Conservation (phyloP, 768 basidiomycete species). For the Flagelloscypha sp. region DNA sequence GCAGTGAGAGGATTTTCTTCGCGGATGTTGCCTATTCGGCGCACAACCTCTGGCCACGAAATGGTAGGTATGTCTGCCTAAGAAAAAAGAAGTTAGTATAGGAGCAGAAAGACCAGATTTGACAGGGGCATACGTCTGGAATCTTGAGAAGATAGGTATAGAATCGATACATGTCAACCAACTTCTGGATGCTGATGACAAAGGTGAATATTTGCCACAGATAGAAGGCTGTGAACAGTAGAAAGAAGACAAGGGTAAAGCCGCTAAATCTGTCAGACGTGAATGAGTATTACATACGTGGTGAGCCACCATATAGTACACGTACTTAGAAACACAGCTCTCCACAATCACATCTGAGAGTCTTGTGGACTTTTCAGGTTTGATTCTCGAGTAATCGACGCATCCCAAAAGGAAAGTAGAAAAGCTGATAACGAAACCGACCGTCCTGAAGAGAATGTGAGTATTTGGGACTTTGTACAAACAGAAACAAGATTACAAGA, state of each 20-base stretch:
- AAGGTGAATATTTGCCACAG: constrained; percentile 82
- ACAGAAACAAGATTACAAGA: constrained; percentile 60
- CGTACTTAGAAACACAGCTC: constrained; percentile 78
- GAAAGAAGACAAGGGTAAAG: constrained; percentile 73
- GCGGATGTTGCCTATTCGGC: constrained; percentile 80
- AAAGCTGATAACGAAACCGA: constrained; percentile 97
- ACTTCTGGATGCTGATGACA: constrained; percentile 60
- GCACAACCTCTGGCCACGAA: constrained; percentile 92
- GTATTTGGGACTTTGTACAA: constrained; percentile 16
- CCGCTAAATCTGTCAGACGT: constrained; percentile 61
- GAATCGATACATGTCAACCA: constrained; percentile 93
- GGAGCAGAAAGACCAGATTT: constrained; percentile 1
- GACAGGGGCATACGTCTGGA: constrained; percentile 68
- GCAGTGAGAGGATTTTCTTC: constrained; percentile 92
- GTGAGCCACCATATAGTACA: constrained; percentile 8
- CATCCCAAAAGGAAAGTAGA: constrained; percentile 95
- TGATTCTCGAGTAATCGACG: constrained; percentile 82
- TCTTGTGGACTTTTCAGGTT: constrained; percentile 53
- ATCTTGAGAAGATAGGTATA: constrained; percentile 91
- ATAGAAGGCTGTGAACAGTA: constrained; percentile 83
- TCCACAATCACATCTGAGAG: constrained; percentile 78
- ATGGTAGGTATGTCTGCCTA: constrained; percentile 98
- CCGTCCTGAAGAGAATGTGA: constrained; percentile 54
- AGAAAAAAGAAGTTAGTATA: constrained; percentile 8
- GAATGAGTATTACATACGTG: constrained; percentile 3